phyloP scores from a whole-genome alignment of 148 eudicot species.

The Limonium bicolor region DNA sequence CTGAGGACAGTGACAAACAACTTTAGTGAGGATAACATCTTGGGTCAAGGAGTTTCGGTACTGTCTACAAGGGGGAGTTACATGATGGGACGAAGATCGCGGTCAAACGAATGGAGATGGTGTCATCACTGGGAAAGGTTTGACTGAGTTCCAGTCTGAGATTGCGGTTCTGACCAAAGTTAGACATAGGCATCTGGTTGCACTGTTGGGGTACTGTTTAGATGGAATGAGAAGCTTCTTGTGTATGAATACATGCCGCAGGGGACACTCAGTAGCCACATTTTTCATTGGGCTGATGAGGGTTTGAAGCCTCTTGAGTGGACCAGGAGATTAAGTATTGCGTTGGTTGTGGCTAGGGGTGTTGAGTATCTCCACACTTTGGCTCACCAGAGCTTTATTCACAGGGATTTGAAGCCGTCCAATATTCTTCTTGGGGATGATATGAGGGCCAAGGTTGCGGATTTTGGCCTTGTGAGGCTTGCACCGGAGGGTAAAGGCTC shows the following conservation, averaged over 20 bases:
- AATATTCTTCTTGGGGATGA: constrained; percentile 32
- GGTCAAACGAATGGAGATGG: constrained; percentile 52
- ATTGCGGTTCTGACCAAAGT: constrained; percentile 57
- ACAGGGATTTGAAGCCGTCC: constrained; percentile 32
- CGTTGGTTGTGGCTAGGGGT: constrained; percentile 31
- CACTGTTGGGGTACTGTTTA: constrained; percentile 40
- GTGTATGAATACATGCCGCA: constrained; percentile 62
- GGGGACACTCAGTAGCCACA: constrained; percentile 35
- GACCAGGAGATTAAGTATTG: constrained; percentile 19
- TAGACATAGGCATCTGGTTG: constrained; percentile 48
- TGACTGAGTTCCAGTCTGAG: constrained; percentile 49
- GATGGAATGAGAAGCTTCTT: constrained; percentile 58
- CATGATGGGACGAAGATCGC: constrained; percentile 52
- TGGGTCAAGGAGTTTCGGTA: constrained; percentile 51
- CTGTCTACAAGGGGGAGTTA: constrained; percentile 46
- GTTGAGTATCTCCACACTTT: constrained; percentile 29
- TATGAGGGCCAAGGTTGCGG: constrained; percentile 31
- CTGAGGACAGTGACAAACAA: constrained; percentile 32
- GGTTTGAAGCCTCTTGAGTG: constrained; percentile 28
- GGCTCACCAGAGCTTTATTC: constrained; percentile 32
- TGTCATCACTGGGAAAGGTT: constrained; percentile 30
- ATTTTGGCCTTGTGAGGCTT: constrained; percentile 34
- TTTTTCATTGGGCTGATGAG: constrained; percentile 32
- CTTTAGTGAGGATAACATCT: constrained; percentile 32
- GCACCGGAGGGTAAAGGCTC: constrained; percentile 34